Base-by-base conservation (phyloP, 2,329 filamentous ascomycete species). In the Alternaria alternata region DNA sequence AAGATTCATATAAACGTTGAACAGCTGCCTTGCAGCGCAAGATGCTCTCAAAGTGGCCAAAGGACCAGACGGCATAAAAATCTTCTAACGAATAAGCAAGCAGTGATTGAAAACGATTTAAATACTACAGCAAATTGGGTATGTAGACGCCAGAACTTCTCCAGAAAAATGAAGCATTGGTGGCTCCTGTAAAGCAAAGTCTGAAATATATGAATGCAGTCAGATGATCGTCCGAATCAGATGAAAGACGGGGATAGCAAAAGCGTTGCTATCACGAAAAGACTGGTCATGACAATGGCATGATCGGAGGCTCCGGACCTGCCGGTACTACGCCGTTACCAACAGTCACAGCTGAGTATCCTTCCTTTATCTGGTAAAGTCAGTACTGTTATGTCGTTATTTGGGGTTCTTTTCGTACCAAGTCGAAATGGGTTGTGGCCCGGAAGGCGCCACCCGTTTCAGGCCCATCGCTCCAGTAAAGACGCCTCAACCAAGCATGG, bases 401-500 rank as follows among this genome's bases (percentile, higher is more conserved):
- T 51, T 47, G 22, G 3, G 39, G 14, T 34, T 57, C 64, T 55
- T 22, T 24, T 58, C 65, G 52, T 64, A 74, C 70, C 8, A 57
- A 55, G 16, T 73, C 71, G 16, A 78, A 74, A 16, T 65, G 51
- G 1, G 74, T 77, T 11, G 71, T 75, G 16, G 59, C 62, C 52
- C 66, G 72, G 54, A 77, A 78, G 1, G 63, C 70, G 5, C 72
- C 75, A 34, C 71, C 68, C 1, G 69, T 75, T 54, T 72, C 67
- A 14, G 68, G 63, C 1, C 70, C 68, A 18, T 73, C 71, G 14
- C 89, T 89, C 94, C 94, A 97, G 82, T 97, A 97, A 64, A 96
- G 81, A 69, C 88, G 85, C 59, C 91, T 85, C 80, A 96, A 80
- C 93, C 93, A 97, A 56, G 80, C 82, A 81, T 97, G 92, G 59